phyloP scores from a whole-genome alignment of 805 yeast genomes.

The Suhomyces canberraensis region DNA sequence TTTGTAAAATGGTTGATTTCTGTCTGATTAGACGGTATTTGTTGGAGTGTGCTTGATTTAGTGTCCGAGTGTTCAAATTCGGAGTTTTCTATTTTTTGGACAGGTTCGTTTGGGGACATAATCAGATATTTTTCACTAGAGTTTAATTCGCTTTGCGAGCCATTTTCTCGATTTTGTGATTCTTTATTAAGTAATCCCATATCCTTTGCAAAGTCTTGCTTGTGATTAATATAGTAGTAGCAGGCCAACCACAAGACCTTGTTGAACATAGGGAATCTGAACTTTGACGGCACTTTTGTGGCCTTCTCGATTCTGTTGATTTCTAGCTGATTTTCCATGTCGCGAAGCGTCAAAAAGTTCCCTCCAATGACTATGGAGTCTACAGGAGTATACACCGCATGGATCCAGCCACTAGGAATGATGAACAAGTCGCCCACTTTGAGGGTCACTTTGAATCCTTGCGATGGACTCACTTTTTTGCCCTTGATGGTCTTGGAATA shows the following conservation, averaged over 20 bases:
- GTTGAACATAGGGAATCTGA: constrained; percentile 74
- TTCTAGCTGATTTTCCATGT: constrained; percentile 59
- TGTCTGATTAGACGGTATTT: neutral
- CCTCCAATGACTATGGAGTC: constrained; percentile 88
- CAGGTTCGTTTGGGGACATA: neutral
- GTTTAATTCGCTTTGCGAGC: neutral
- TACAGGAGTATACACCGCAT: constrained; percentile 78
- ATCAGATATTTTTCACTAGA: neutral
- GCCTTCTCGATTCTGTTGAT: constrained; percentile 59
- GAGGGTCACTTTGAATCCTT: constrained; percentile 54
- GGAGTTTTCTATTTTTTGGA: neutral
- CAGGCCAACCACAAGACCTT: constrained; percentile 68
- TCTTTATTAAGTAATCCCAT: too few relatives aligned
- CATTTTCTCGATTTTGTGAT: too few relatives aligned
- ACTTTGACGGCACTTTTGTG: constrained; percentile 72
- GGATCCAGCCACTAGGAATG: constrained; percentile 93
- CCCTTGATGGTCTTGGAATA: constrained; percentile 31
- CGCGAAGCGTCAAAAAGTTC: constrained; percentile 67
- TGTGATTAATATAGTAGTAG: constrained; percentile 35
- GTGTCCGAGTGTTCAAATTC: too few relatives aligned
- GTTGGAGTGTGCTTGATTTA: too few relatives aligned
- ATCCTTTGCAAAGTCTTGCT: constrained; percentile 19
- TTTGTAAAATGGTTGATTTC: neutral
- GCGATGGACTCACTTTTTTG: constrained; percentile 24
- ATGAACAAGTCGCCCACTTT: constrained; percentile 69